Evolutionary conservation across 129 eudicot genomes (phyloP).

Genomic region (Flaveria brownii): DNA sequence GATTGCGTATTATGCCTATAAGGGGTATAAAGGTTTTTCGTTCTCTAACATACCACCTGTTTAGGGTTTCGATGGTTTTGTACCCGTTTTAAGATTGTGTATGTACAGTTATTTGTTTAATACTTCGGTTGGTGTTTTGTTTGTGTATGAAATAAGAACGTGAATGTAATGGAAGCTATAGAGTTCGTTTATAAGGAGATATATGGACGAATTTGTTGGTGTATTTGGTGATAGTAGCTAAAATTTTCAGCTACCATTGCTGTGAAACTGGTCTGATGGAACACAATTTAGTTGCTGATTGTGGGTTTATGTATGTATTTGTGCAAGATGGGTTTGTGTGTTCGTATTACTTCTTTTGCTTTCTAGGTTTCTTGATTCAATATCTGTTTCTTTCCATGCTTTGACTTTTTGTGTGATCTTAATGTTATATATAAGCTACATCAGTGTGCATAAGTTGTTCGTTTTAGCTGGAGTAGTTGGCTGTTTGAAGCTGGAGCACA

Average conservation of each 20-base stretch:
- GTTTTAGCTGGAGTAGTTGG: slow-evolving; percentile 12
- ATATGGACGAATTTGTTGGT: not conserved
- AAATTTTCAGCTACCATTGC: slow-evolving; percentile 21
- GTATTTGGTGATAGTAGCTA: slow-evolving; percentile 23
- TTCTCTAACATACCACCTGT: slow-evolving; percentile 89
- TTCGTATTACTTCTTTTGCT: not conserved
- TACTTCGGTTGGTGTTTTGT: not conserved
- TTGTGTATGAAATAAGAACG: slow-evolving; percentile 31
- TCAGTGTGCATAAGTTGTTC: not conserved
- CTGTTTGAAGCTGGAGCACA: slow-evolving; percentile 1
- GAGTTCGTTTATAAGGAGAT: not conserved
- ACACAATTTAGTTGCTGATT: not conserved
- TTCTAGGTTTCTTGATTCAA: not conserved
- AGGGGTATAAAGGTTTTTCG: slow-evolving; percentile 97
- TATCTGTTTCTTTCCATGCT: not conserved
- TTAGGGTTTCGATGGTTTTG: slow-evolving; percentile 31
- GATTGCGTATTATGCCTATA: slow-evolving; percentile 94
- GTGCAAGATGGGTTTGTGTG: slow-evolving; percentile 2
- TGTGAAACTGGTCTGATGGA: slow-evolving; percentile 23
- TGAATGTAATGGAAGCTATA: slow-evolving; percentile 29
- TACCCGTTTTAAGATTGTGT: not conserved
- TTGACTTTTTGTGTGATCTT: not conserved
- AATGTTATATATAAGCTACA: slow-evolving; percentile 2
- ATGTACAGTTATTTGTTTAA: slow-evolving; percentile 15
- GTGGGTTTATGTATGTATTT: slow-evolving; percentile 12